Evolutionary conservation across 2,329 filamentous ascomycete genomes (phyloP), one percentile per base, ranked within the genome.

Genomic region (Calycina marina): DNA sequence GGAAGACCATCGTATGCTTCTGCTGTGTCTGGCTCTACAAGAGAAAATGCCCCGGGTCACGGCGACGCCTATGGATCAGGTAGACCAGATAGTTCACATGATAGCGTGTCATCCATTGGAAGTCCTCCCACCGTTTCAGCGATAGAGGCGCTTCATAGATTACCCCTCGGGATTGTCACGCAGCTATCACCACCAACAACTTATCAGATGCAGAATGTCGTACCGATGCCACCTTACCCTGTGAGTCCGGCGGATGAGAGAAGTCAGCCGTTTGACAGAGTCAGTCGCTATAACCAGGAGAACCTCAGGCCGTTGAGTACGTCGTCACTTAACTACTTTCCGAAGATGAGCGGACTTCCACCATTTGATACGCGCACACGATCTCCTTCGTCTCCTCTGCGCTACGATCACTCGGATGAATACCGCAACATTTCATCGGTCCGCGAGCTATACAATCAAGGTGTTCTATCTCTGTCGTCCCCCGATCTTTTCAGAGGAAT

Each of bases 1-100:
- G 26, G 37, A 26, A 30, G 51, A 48, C 13, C 60, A 48, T 43
- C 47, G 6, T 52, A 53, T 39, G 49, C 49, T 17, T 36, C 43
- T 25, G 47, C 49, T 14, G 47, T 49, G 11, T 18, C 41, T 8
- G 34, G 38, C 0, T 25, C 41, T 6, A 44, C 47, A 6, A 43
- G 15, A 25, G 34, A 43, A 2, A 20, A 33, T 5, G 15, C 31
- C n/a, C 31, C 31, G 4, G 30, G 35, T 31, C n/a, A 8, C 2
- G 36, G 25, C 3, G 38, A 40, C n/a, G 32, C 31, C 11, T 31
- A 34, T 14, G 17, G n/a, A n/a, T n/a, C 29, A 5, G 31, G 20
- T 9, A 25, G 34, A n/a, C n/a, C n/a, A n/a, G n/a, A n/a, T n/a
- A 43, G 28, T 25, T 32, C 32, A 10, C 39, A 22, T 25, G 18